Base-by-base conservation (phyloP, 306 rosid species). In the Purshia tridentata region DNA sequence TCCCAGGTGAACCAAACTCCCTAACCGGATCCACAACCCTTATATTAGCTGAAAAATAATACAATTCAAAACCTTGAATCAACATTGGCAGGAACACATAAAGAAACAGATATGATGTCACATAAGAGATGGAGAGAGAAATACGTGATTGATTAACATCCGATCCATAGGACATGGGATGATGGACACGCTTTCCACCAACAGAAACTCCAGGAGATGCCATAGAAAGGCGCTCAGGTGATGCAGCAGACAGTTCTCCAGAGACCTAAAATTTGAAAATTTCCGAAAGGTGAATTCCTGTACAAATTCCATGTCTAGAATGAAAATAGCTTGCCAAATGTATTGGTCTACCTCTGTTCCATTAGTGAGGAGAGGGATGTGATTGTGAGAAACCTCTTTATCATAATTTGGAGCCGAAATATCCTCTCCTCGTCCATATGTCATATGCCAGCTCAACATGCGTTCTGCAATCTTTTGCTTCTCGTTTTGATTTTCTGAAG, bases 171-270 rank as follows among this genome's bases (percentile, higher is more conserved):
- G 88, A 76, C 76, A 85, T 87, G 71, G 86, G 81, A 72, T 86
- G 81, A 72, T 86, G 92, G 70, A 78, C 63, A 19, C 92, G 91
- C 83, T 91, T 94, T 48, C 91, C 99, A 1, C 80, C 84, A 72
- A 66, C 81, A 75, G 68, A 63, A 63, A 75, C 83, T 75, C 77
- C 93, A 23, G 99, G 98, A 79, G 99, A 89, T 63, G 99, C 88
- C 99, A 94, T 85, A 7, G 89, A 91, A 68, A 85, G 81, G 72
- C 86, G 88, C 84, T 90, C 97, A 9, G 99, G 96, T 46, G 97
- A 94, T 71, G 99, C 96, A 1, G 95, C 95, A 66, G 99, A 94
- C 64, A 94, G 55, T 75, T 94, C 99, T 78, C 99, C 99, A 46
- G 96, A 94, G 47, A 88, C 92, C 97, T 94, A 61, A 76, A 74